Evolutionary conservation across 2,329 filamentous ascomycete species (phyloP), one percentile per base, ranked within the genome.

Genomic region (Amesomyces nigricolor): DNA sequence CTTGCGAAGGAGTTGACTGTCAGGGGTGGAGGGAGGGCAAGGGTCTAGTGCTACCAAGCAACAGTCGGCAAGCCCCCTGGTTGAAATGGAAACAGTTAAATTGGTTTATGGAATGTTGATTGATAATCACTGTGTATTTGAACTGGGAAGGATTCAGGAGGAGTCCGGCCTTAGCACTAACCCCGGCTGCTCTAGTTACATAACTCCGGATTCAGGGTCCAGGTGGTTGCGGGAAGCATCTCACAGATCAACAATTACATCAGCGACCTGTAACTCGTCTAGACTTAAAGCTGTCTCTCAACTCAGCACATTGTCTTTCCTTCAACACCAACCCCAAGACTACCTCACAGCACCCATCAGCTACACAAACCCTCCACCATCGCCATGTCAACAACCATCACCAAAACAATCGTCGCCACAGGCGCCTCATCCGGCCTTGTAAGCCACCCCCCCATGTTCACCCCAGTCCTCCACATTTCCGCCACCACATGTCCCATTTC

Each of bases 391-490:
- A 17, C 29, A 47, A 17, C 10, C 17, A 45, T 49, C 38, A 66
- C 69, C 55, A 79, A 78, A 65, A 79, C 76, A 4, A 65, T 80
- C 40, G 70, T 80, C 14, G 77, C 77, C 5, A 80, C 77, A 0
- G 77, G 77, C 26, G 71, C 71, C 46, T 74, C 75, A 8, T 79
- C 76, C 3, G 77, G 77, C 47, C 62, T 80, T 47, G 77, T 79
- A 68, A 45, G 16, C 30, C 7, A 4, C 38, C 11, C 46, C 46
- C 11, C 32, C 30, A 9, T 19, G 3, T 32, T n/a, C 22, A 26
- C 16, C 46, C 13, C 30, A 11, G 29, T 39, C 5, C 30, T 13
- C 13, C 43, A 32, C 45, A 26, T 53, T 16, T 35, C 22, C 32
- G 53, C 30, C 9, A 35, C 32, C 32, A 35, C 14, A 43, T 26